Base-by-base conservation (phyloP, 495 filamentous ascomycete species). In the Symbiotaphrina buchneri region DNA sequence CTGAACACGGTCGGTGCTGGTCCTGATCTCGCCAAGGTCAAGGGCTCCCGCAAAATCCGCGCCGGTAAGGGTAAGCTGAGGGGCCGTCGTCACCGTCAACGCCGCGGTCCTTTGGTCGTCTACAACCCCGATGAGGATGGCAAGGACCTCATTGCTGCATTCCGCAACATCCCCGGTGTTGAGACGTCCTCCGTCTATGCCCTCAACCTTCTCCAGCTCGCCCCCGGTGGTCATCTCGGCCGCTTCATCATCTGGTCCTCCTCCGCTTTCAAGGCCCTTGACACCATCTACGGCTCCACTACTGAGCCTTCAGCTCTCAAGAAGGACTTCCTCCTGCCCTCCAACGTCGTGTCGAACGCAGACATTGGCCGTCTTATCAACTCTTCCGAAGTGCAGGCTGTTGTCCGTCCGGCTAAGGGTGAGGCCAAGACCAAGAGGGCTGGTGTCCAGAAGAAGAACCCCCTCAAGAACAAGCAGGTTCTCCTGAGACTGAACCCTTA, bases 201-300 rank as follows among this genome's bases (percentile, higher is more conserved):
- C 38, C 71, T 97, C 45, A 97, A 97, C 68, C 85, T 97, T 47
- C 77, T 97, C 52, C 87, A 95, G 63, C 79, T 97, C 51, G 87
- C 87, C 41, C 87, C 87, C 36, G 87, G 87, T 68, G 87, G 87
- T 46, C 87, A 97, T 61, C 79, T 97, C 49, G 87, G 87, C 46
- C 90, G 87, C 50, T 97, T 97, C 71, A 68, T 95, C 56, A 68
- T 97, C 67, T 97, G 87, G 87, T 85, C 87, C 43, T 93, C 90
- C 36, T 68, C 81, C 38, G 87, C 87, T 31, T 94, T 97, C 66
- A 68, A 81, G 56, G 79, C 87, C 39, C 78, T 97, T 37, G 83
- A 95, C 61, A 64, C 65, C 53, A 74, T 97, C 68, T 97, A 95
- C 65, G 87, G 90, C 47, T 74, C 72, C 49, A 83, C 79, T 41